Evolutionary conservation across 2,329 filamentous ascomycete species (phyloP), one percentile per base, ranked within the genome.

Genomic region (Onygenales sp.): DNA sequence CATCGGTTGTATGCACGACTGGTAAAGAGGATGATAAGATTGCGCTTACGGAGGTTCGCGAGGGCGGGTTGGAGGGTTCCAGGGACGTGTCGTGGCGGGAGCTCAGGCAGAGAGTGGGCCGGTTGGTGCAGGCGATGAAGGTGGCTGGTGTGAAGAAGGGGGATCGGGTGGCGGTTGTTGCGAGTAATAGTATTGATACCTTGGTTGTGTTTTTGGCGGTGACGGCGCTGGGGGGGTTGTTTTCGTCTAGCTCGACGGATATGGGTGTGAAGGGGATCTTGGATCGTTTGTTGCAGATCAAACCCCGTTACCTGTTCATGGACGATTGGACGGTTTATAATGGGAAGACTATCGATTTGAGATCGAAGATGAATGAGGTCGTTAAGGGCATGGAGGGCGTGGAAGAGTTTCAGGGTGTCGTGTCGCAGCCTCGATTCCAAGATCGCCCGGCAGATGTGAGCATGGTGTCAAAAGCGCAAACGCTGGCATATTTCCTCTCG

Each of bases 301-400:
- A 84, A 59, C 89, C 89, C 3, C 84, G 81, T 68, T 87, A 82
- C 64, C 75, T 95, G n/a, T 93, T 94, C 64, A 83, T 92, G 63
- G 89, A 95, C 61, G 89, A 93, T 61, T 82, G 78, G 39, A 80
- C 88, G 0, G 71, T 92, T 2, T 94, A 94, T 61, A 92, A 92
- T 60, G 87, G 87, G 45, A 88, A 87, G 67, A 80, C 74, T 0
- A 75, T 86, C 27, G 87, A 93, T 62, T 72, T 94, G 41, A 75
- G 85, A 4, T 69, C 74, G 0, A 93, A 93, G 72, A 92, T 94
- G 71, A 67, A 68, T 31, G 80, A 84, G 39, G 77, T 89, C 14
- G 75, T 85, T 0, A 66, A 72, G 1, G 86, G 86, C 0, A 79
- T 93, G 75, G 71, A 74, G 32, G 75, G 66, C 0, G 79, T 85